Percentiles rank a stretch among this genome's conserved stretches.
Evolutionary conservation across 768 basidiomycete species (phyloP).

Genomic region (Artomyces pyxidatus): DNA sequence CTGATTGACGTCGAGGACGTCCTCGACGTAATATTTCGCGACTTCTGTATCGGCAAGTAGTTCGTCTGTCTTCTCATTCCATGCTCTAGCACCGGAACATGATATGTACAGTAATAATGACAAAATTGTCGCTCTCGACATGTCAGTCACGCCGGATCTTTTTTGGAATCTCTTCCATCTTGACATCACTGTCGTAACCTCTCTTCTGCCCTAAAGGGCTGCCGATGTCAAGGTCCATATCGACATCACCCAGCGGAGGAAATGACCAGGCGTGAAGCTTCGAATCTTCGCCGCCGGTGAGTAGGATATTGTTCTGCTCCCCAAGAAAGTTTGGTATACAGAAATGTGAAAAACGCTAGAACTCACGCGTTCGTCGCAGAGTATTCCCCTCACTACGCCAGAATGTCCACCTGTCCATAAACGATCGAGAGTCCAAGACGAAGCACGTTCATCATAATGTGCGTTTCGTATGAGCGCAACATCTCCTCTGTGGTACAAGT

Average conservation of each 20-base stretch:
- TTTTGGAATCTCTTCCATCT: conserved; percentile 5
- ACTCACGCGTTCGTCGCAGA: conserved; percentile 26
- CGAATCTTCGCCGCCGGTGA: conserved; percentile 29
- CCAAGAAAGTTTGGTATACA: background rate
- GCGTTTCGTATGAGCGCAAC: conserved; percentile 23
- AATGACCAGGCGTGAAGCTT: conserved; percentile 24
- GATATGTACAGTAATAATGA: background rate
- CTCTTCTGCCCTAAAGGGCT: conserved; percentile 5
- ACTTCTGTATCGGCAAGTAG: conserved; percentile 50
- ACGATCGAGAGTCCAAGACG: conserved; percentile 23
- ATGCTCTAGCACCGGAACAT: background rate
- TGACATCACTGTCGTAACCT: conserved; percentile 12
- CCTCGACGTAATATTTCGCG: conserved; percentile 74
- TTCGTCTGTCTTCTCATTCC: no score
- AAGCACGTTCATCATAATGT: conserved; percentile 16
- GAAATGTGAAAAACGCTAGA: background rate
- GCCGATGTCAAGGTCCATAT: conserved; percentile 2
- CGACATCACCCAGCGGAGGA: conserved; percentile 7
- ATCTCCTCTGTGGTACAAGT: conserved; percentile 20
- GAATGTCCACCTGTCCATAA: conserved; percentile 22
- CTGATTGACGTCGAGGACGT: conserved; percentile 77
- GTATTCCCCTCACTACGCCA: conserved; percentile 24
- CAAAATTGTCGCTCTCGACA: background rate
- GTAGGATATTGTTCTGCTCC: conserved; percentile 24
- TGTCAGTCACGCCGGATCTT: background rate